phyloP scores from a whole-genome alignment of 2,329 filamentous ascomycete species.

The Fonsecaea monophora region DNA sequence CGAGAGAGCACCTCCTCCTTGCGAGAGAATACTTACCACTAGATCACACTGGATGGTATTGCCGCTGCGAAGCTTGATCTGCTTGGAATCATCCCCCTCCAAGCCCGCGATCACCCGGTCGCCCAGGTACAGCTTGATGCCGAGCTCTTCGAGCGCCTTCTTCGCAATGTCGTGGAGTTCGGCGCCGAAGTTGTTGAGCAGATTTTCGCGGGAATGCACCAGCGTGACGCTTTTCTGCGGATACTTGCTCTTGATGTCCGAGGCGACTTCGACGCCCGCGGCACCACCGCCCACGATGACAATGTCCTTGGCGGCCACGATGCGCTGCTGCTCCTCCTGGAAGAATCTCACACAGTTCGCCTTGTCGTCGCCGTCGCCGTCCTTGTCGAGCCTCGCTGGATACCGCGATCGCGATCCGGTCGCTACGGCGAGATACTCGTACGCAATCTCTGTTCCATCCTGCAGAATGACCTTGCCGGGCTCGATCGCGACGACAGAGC shows the following conservation, averaged over 20 bases:
- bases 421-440: constrained; percentile 64
- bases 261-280: constrained; percentile 59
- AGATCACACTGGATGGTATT: constrained; percentile 27
- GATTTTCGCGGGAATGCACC: constrained; percentile 54
- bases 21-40: constrained; percentile 25
- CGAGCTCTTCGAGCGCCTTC: constrained; percentile 34
- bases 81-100: constrained; percentile 22
- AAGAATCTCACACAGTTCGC: constrained; percentile 30
- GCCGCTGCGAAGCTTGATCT: constrained; percentile 30
- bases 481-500: constrained; percentile 51
- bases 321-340: constrained; percentile 40
- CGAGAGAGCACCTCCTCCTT: neutral
- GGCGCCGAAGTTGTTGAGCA: constrained; percentile 37
- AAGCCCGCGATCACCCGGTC: constrained; percentile 29
- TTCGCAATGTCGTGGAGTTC: constrained; percentile 31
- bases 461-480: constrained; percentile 51
- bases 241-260: constrained; percentile 57
- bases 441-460: constrained; percentile 56
- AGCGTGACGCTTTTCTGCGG: constrained; percentile 57
- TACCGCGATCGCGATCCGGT: constrained; percentile 55
- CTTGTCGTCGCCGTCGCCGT: constrained; percentile 22
- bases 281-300: constrained; percentile 57
- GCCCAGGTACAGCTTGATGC: constrained; percentile 34
- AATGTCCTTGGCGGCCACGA: constrained; percentile 55
- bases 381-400: constrained; percentile 6